Evolutionary conservation across 768 basidiomycete genomes (phyloP).

Genomic region (Hericium rajendrae): DNA sequence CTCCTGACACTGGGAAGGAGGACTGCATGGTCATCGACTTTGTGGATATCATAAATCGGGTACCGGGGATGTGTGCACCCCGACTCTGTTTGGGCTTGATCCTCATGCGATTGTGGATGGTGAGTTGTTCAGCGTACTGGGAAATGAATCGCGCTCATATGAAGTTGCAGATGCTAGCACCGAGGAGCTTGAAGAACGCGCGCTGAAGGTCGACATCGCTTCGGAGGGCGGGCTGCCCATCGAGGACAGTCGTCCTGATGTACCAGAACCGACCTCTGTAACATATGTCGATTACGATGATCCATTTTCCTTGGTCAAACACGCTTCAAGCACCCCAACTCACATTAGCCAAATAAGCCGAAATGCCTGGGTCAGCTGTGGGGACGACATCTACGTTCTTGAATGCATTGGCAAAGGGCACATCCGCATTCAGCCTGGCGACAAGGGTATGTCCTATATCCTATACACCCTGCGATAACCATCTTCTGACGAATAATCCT

Average conservation of each 20-base stretch:
- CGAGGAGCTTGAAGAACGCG: slow-evolving; percentile 37
- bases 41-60: slow-evolving; percentile 63
- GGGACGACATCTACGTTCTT: slow-evolving; percentile 58
- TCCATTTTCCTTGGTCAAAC: slow-evolving; percentile 50
- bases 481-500: neutral
- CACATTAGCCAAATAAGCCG: slow-evolving; percentile 45
- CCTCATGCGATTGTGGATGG: slow-evolving; percentile 62
- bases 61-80: slow-evolving; percentile 69
- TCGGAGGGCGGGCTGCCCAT: neutral
- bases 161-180: slow-evolving; percentile 38
- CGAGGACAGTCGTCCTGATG: slow-evolving; percentile 20
- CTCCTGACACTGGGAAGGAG: slow-evolving; percentile 66
- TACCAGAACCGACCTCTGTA: slow-evolving; percentile 52
- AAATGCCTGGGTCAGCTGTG: slow-evolving; percentile 76
- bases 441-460: slow-evolving; percentile 16
- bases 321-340: slow-evolving; percentile 37
- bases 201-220: slow-evolving; percentile 12
- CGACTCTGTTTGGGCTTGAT: slow-evolving; percentile 80
- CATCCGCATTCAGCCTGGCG: slow-evolving; percentile 48
- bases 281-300: slow-evolving; percentile 72
- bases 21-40: slow-evolving; percentile 90
- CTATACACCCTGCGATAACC: neutral
- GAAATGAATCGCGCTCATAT: neutral
- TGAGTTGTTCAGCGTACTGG: slow-evolving; percentile 16
- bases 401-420: slow-evolving; percentile 66